Evolutionary conservation across 805 yeast species (phyloP), one percentile per base, ranked within the genome.

Genomic region (Yarrowia divulgata): DNA sequence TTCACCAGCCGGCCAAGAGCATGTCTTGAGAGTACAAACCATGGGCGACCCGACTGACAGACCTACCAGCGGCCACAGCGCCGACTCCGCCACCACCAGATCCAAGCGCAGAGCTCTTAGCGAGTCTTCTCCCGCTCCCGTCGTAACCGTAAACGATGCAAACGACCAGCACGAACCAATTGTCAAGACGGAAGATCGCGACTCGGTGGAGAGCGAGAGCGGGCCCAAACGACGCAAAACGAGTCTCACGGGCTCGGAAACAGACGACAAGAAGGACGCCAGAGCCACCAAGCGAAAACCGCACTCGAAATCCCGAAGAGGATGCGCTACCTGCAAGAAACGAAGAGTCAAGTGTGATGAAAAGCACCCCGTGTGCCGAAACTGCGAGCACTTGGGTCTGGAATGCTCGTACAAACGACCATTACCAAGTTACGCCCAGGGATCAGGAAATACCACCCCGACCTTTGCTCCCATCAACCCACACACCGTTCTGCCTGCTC

Each of bases 331-430:
- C 1, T 93, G 98, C 79, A 93, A 93, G 76, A 85, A 86, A 72
- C 85, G 98, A 74, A 82, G 98, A 66, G 97, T 94, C 49, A 93
- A 93, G 77, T 93, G 98, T 81, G 98, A 93, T 77, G 98, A 94
- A 77, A 81, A 81, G 0, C 89, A 87, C 71, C 98, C 98, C 0
- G 76, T 81, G 8, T 93, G 98, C 77, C 81, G 81, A 29, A 92
- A 92, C 79, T 93, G 98, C 79, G 79, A 82, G 62, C 88, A 92
- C 71, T 85, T 93, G 87, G 89, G 90, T 29, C 81, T 93, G 43
- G 88, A 85, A 35, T 93, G 98, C 79, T 84, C 89, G 2, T 93
- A 90, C 74, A 74, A 76, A 40, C 62, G 69, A 23, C 62, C 69
- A 12, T 13, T 54, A 16, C 69, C 60, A 1, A 42, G 52, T 32